Base-by-base conservation (phyloP, 2,329 filamentous ascomycete genomes). In the Ascochyta pisi region DNA sequence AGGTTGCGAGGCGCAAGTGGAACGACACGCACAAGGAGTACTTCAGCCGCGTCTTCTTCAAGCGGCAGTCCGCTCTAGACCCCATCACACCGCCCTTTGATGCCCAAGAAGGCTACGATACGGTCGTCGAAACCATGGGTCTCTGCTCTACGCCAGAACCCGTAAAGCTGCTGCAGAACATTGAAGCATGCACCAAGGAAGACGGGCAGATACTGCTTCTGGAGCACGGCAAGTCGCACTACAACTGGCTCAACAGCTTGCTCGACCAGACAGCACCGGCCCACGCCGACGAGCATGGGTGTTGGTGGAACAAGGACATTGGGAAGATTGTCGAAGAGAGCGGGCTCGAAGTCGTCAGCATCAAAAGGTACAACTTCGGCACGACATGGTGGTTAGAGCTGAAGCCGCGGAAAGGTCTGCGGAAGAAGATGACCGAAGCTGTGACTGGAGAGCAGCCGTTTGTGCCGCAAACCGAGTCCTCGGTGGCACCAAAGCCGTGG, bases 301-400 rank as follows among this genome's bases (percentile, higher is more conserved):
- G 81, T 62, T 83, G 80, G 79, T 82, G 77, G 77, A 82, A 83
- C 61, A 80, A 80, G 59, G 81, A 83, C 50, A 81, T 83, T 60
- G 79, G 77, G 7, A 73, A 70, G 51, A 77, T 83, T 50, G 79
- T 82, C 9, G 69, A 78, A 44, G 73, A 78, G n/a, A 79, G 75
- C 50, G 80, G 80, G 15, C 63, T 83, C 41, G 78, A 82, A 55
- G 73, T 83, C 3, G 78, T 81, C 10, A 63, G 70, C 15, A 75
- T 81, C 58, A 73, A 74, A 61, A 73, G 81, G 57, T 75, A 77
- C 61, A 78, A 82, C 60, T 73, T 81, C 57, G 81, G 81, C 29
- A 83, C 81, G 12, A 81, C 77, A 15, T 82, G 78, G 77, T 75
- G 80, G 68, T 73, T 80, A 50, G 79, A 82, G 65, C 59, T 82